These are phyloP conservation scores for Cryptococcus sp. DNA, from an alignment of 1,284 basidiomycete genomes.

Conservation along the genomic window DNA sequence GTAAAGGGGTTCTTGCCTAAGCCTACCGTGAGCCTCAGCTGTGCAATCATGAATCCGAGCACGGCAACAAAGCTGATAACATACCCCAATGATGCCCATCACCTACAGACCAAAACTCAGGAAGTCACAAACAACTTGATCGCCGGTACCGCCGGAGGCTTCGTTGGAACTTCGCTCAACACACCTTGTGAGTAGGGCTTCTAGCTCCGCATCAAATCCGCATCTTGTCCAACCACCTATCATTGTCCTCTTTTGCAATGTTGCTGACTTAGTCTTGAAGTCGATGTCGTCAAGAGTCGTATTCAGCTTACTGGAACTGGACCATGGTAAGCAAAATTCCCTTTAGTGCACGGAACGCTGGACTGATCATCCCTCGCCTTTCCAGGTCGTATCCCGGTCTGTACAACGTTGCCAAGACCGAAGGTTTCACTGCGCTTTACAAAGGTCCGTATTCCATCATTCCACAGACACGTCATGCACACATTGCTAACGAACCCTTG, in stretches of 20 bases:
- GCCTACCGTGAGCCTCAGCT: conserved; percentile 62
- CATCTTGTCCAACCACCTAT: no score
- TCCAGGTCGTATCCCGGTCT: conserved; percentile 57
- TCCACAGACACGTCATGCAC: not conserved
- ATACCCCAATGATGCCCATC: not conserved
- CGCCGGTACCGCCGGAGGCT: conserved; percentile 86
- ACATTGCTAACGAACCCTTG: not conserved
- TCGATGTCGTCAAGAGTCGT: conserved; percentile 90
- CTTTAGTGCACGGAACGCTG: no score
- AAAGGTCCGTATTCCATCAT: conserved; percentile 65
- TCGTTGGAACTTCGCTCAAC: conserved; percentile 68
- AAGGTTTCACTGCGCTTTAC: conserved; percentile 87
- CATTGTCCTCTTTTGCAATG: no score
- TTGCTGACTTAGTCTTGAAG: conserved; percentile 15
- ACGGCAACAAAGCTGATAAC: conserved; percentile 1
- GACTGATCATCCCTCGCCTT: not conserved
- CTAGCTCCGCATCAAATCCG: not conserved
- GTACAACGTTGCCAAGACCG: conserved; percentile 80
- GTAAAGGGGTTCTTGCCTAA: conserved; percentile 78
- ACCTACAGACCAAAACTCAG: conserved; percentile 64
- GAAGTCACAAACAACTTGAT: conserved; percentile 89
- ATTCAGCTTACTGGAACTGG: conserved; percentile 89
- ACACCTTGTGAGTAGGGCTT: conserved; percentile 52
- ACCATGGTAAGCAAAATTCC: conserved; percentile 60
- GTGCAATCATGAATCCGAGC: no score